Conservation (phyloP, 495 filamentous ascomycete genomes). For the Penicillium paxilli region DNA sequence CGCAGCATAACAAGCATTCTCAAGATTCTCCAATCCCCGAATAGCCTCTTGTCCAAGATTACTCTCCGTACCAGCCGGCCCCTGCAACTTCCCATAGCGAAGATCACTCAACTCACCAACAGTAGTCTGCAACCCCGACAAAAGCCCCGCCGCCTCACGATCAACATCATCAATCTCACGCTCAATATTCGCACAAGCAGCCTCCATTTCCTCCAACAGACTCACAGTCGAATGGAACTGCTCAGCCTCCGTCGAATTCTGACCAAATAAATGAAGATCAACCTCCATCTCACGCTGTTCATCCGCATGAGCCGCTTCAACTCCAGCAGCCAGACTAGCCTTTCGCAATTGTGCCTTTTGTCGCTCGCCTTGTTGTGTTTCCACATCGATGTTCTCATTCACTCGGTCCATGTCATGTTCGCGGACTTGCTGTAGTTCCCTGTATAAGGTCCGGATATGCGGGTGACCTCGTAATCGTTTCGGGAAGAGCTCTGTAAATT, state of each 20-base stretch:
- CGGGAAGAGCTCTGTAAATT: constrained; percentile 79
- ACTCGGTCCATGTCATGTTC: constrained; percentile 68
- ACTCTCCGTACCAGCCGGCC: constrained; percentile 52
- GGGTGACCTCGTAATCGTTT: constrained; percentile 65
- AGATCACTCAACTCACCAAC: constrained; percentile 78
- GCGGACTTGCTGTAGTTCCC: constrained; percentile 72
- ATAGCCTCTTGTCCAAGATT: constrained; percentile 62
- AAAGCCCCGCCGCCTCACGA: constrained; percentile 58
- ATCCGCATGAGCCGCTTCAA: constrained; percentile 51
- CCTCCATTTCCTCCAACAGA: constrained; percentile 67
- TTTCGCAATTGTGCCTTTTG: constrained; percentile 63
- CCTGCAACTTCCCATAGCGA: constrained; percentile 74
- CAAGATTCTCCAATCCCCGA: constrained; percentile 54
- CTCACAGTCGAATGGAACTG: constrained; percentile 61
- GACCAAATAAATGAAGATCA: constrained; percentile 71
- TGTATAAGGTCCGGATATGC: constrained; percentile 72
- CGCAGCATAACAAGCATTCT: constrained; percentile 57
- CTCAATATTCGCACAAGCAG: constrained; percentile 64
- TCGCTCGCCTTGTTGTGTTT: constrained; percentile 62
- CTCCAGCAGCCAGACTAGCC: constrained; percentile 51
- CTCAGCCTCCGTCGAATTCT: constrained; percentile 35
- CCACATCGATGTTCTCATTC: constrained; percentile 63
- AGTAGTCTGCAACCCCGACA: constrained; percentile 60
- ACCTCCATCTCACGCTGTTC: constrained; percentile 71
- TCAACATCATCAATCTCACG: constrained; percentile 63